Percentiles rank a stretch among this genome's conserved stretches.
Conservation (phyloP, 2,329 filamentous ascomycete species). For the Dryadomyces quercivorus region DNA sequence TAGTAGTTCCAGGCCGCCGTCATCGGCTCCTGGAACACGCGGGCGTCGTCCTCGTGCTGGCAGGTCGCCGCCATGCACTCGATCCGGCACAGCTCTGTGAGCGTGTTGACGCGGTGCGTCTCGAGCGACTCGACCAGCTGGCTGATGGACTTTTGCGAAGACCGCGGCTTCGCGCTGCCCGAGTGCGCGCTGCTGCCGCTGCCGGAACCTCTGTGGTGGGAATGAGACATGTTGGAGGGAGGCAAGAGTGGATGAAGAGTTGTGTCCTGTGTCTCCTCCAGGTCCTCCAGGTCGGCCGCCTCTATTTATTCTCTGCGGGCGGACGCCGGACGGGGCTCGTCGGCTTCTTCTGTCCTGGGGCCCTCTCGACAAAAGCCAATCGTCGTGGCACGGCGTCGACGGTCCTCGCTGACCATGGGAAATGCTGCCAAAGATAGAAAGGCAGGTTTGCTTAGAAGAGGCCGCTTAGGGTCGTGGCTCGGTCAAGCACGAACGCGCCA, state of each 20-base stretch:
- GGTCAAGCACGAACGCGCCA: too few relatives aligned
- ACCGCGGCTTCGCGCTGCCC: conserved; percentile 15
- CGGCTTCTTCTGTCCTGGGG: too few relatives aligned
- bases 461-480: too few relatives aligned
- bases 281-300: too few relatives aligned
- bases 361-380: background rate
- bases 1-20: conserved; percentile 61
- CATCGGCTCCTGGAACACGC: conserved; percentile 50
- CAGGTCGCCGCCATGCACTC: conserved; percentile 51
- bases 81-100: conserved; percentile 59
- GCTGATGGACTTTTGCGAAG: conserved; percentile 22
- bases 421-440: too few relatives aligned
- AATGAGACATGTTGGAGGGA: conserved; percentile 3
- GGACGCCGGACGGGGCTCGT: too few relatives aligned
- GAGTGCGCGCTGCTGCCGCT: conserved; percentile 7
- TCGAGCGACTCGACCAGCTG: conserved; percentile 51
- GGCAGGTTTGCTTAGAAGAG: background rate
- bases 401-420: too few relatives aligned
- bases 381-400: too few relatives aligned
- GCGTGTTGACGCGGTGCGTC: conserved; percentile 59
- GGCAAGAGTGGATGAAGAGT: conserved; percentile 20
- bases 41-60: conserved; percentile 45
- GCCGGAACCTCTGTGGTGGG: conserved; percentile 10
- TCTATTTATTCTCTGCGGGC: conserved; percentile 11
- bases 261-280: too few relatives aligned